Percentiles rank a stretch among this genome's conserved stretches.
phyloP scores from a whole-genome alignment of 2,329 filamentous ascomycete species.

The Alternaria sp. region DNA sequence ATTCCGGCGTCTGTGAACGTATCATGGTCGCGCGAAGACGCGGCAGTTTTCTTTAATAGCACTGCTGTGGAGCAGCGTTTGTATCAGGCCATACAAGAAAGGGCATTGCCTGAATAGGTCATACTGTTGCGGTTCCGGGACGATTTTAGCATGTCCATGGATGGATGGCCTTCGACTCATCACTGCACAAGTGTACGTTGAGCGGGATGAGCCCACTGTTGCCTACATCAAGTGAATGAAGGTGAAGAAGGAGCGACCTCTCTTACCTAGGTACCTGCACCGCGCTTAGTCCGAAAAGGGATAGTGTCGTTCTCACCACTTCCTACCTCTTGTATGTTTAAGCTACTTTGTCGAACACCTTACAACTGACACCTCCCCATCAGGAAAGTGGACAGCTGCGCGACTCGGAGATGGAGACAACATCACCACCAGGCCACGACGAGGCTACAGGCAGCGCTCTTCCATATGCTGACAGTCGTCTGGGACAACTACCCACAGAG shows the following conservation, averaged over 20 bases:
- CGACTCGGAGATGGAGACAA: too few species aligned
- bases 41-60: constrained; percentile 1
- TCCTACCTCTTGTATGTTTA: background rate
- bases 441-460: background rate
- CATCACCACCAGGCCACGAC: too few species aligned
- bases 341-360: too few species aligned
- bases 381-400: too few species aligned
- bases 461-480: background rate
- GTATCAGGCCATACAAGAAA: constrained; percentile 6
- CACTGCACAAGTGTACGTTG: background rate
- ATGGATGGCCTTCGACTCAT: background rate
- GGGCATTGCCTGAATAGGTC: background rate
- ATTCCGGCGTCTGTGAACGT: constrained; percentile 7
- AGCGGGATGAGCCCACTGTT: background rate
- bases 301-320: background rate
- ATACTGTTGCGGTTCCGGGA: background rate
- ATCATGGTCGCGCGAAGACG: background rate
- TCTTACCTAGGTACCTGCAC: background rate
- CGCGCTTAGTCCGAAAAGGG: background rate
- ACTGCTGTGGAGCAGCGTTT: constrained; percentile 1
- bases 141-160: background rate
- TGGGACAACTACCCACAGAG: background rate
- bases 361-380: too few species aligned
- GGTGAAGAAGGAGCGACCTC: background rate
- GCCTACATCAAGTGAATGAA: background rate